Evolutionary conservation across 169 alveolate genomes (phyloP).

Genomic region (Plasmodium adleri): DNA sequence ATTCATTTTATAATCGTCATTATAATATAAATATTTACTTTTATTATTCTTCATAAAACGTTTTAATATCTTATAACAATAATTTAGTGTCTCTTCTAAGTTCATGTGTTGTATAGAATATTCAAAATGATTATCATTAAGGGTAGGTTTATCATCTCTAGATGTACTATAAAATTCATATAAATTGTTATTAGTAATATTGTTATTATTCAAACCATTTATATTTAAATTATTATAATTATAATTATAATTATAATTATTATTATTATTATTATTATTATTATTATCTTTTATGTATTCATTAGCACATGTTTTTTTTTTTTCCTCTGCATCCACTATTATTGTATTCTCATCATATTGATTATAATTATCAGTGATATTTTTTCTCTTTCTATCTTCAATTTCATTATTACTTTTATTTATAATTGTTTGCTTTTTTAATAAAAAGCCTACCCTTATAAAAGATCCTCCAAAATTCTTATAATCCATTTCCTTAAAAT

Average conservation of each 20-base stretch:
- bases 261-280: not conserved
- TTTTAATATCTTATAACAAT: conserved; percentile 68
- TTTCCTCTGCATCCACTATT: not conserved
- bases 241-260: not conserved
- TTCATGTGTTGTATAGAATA: conserved; percentile 41
- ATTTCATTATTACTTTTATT: not conserved
- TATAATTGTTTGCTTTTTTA: conserved; percentile 29
- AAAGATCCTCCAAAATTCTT: conserved; percentile 3
- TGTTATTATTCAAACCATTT: not conserved
- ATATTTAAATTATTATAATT: not conserved
- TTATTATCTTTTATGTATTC: not conserved
- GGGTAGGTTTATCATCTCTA: not conserved
- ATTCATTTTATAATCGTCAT: conserved; percentile 3
- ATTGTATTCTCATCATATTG: not conserved
- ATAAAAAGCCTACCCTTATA: conserved; percentile 53
- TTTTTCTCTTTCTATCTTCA: not conserved
- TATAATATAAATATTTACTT: conserved; percentile 37
- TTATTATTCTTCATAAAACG: conserved; percentile 12
- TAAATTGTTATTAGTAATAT: not conserved
- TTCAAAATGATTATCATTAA: not conserved
- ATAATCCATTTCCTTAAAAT: conserved; percentile 1
- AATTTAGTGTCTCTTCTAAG: conserved; percentile 56
- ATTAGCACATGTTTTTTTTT: not conserved
- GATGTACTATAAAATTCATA: not conserved
- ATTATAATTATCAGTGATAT: not conserved